Evolutionary conservation across 129 eudicot genomes (phyloP).

Genomic region (Flaveria sonorensis): DNA sequence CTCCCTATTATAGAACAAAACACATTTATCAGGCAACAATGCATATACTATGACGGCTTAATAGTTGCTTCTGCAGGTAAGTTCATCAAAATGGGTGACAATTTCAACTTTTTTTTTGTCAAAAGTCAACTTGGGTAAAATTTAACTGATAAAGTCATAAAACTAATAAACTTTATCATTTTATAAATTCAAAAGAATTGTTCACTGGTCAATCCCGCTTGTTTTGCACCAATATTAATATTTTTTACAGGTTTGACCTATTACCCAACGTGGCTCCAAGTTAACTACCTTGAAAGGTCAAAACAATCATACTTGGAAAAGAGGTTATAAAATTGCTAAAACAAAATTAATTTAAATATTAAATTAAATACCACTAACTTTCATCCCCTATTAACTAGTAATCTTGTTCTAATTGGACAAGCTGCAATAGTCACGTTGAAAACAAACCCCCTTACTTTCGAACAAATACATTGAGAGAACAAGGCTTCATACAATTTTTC

Average conservation of each 20-base stretch:
- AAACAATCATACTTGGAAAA: neutral
- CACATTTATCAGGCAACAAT: neutral
- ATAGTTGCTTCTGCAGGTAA: neutral
- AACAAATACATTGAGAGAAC: too few species aligned
- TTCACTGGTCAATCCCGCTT: neutral
- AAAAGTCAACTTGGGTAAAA: neutral
- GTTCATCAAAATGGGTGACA: neutral
- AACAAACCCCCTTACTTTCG: neutral
- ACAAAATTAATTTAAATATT: neutral
- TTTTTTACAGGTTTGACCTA: too few species aligned
- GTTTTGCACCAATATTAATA: too few species aligned
- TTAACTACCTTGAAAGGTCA: neutral
- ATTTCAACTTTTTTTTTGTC: neutral
- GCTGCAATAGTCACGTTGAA: neutral
- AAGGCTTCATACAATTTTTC: neutral
- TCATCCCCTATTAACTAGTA: neutral
- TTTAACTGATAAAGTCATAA: neutral
- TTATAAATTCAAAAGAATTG: neutral
- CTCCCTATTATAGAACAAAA: conserved; percentile 53
- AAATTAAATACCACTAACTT: neutral
- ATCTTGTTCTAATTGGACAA: neutral
- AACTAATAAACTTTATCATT: neutral
- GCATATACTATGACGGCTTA: neutral
- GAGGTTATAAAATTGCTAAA: neutral
- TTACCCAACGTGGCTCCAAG: neutral